Conservation (phyloP, 1,139 yeast genomes). For the Suhomyces taliae region DNA sequence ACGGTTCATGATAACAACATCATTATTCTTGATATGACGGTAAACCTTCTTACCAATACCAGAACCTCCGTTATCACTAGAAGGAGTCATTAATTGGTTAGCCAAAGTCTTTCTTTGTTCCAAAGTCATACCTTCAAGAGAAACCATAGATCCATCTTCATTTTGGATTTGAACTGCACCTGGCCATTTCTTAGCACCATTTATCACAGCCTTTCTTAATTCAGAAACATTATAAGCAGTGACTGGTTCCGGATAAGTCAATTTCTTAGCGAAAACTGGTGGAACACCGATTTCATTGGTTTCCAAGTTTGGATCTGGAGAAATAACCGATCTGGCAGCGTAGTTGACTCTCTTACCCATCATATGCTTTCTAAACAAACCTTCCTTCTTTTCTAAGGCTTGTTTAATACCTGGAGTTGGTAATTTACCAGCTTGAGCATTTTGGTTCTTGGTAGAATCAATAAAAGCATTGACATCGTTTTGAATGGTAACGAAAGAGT, state of each 20-base stretch:
- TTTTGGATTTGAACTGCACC: constrained; percentile 97
- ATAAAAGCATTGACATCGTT: constrained; percentile 93
- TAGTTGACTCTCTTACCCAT: constrained; percentile 99
- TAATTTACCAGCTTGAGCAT: constrained; percentile 63
- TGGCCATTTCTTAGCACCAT: constrained; percentile 98
- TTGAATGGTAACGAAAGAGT: constrained; percentile 90
- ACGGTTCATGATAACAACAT: constrained; percentile 96
- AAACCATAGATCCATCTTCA: constrained; percentile 88
- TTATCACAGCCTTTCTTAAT: constrained; percentile 90
- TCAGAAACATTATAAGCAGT: constrained; percentile 91
- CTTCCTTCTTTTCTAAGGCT: constrained; percentile 97
- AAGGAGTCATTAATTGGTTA: constrained; percentile 87
- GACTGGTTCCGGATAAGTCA: constrained; percentile 98
- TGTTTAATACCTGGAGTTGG: constrained; percentile 96
- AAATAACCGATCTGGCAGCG: constrained; percentile 98
- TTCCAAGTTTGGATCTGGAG: constrained; percentile 98
- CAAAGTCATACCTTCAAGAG: constrained; percentile 81
- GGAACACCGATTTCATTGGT: constrained; percentile 99
- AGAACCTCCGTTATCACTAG: constrained; percentile 24
- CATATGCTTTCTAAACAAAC: constrained; percentile 97
- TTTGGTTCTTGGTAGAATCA: constrained; percentile 87
- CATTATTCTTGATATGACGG: constrained; percentile 92
- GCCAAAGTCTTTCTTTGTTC: constrained; percentile 98
- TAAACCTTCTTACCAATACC: constrained; percentile 88
- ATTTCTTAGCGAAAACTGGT: constrained; percentile 92